A percentile compares a stretch with the other conserved stretches of the same genome.
Conservation (phyloP, 2,329 filamentous ascomycete species). For the Curvularia verruculosa region DNA sequence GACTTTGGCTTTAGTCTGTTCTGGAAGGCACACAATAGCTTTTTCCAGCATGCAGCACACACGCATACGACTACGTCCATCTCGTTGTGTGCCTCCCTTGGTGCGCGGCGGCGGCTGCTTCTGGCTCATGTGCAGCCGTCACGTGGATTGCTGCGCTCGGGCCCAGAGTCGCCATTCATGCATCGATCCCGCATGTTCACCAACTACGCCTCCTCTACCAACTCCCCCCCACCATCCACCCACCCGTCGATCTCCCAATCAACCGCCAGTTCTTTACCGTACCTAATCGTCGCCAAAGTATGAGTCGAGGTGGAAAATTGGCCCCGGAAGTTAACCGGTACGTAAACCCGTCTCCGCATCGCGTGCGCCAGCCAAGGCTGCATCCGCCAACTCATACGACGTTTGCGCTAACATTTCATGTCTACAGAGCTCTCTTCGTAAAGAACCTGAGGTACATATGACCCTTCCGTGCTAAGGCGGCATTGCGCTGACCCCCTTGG, state of each 20-base stretch:
- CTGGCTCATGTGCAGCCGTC: constrained; percentile 8
- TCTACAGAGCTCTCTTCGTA: constrained; percentile 91
- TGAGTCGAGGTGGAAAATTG: constrained; percentile 96
- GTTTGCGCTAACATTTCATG: constrained; percentile 40
- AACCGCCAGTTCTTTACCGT: constrained; percentile 31
- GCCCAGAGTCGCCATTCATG: constrained; percentile 11
- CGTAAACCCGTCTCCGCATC: constrained; percentile 48
- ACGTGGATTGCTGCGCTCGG: constrained; percentile 12
- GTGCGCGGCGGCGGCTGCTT: background rate
- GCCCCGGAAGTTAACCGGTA: constrained; percentile 99
- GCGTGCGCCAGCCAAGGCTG: constrained; percentile 24
- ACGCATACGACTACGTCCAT: no score
- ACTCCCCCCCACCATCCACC: constrained; percentile 15
- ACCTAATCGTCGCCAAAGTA: constrained; percentile 63
- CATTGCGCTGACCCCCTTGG: constrained; percentile 19
- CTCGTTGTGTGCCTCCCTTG: background rate
- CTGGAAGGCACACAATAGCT: background rate
- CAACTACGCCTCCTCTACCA: constrained; percentile 7
- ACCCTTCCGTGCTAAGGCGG: background rate
- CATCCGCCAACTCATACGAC: constrained; percentile 32
- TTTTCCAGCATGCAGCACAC: background rate
- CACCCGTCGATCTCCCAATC: constrained; percentile 22
- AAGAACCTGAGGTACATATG: constrained; percentile 91
- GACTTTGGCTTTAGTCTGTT: background rate
- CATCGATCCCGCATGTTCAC: constrained; percentile 18